Conservation (phyloP, 2,329 filamentous ascomycete species). For the Pestalotiopsis sp. region DNA sequence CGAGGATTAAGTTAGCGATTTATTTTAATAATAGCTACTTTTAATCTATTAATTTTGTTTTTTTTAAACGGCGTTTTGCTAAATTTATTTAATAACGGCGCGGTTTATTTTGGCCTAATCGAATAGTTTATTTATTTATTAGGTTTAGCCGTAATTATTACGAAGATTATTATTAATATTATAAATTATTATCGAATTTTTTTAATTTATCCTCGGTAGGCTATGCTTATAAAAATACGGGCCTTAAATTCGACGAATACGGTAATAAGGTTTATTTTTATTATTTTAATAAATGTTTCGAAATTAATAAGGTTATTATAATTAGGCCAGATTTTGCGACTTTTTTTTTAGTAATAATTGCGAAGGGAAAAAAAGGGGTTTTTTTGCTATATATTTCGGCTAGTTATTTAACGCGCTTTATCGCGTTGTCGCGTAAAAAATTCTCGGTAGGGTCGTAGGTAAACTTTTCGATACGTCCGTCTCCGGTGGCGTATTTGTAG, state of each 20-base stretch:
- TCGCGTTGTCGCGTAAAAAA: no score
- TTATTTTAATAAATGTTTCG: neutral
- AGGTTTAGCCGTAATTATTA: neutral
- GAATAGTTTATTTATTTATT: neutral
- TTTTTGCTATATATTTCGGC: no score
- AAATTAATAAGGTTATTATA: neutral
- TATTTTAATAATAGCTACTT: neutral
- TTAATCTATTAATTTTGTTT: neutral
- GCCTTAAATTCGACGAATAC: neutral
- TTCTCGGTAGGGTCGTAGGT: no score
- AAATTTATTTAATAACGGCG: neutral
- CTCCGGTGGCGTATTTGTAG: no score
- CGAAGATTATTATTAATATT: neutral
- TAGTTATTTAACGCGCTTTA: no score
- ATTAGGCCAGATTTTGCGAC: neutral
- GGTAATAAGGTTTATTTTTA: neutral
- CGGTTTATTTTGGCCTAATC: conserved; percentile 5
- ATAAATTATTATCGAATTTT: neutral
- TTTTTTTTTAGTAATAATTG: no score
- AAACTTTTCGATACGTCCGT: no score
- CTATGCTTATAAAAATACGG: neutral
- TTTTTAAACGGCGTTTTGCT: neutral
- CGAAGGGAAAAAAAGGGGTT: no score
- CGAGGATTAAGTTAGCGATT: neutral
- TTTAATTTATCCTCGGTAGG: neutral